phyloP scores from a whole-genome alignment of 2,329 filamentous ascomycete species.

The Fusarium albidum region DNA sequence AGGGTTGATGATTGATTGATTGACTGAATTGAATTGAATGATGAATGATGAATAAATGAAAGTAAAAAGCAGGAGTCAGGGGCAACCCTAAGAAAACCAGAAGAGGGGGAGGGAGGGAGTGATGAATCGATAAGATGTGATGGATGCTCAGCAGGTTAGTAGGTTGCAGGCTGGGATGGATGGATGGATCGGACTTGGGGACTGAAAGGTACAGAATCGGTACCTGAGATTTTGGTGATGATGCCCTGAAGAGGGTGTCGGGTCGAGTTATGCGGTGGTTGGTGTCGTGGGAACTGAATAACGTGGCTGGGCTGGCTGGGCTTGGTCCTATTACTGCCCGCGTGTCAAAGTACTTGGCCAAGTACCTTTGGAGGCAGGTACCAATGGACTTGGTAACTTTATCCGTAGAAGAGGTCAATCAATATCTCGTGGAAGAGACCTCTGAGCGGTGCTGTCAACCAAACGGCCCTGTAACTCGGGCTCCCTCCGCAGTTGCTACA shows the following conservation, averaged over 20 bases:
- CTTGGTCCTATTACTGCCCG: not conserved
- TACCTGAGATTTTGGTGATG: constrained; percentile 24
- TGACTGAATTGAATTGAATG: constrained; percentile 3
- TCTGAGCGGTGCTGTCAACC: not conserved
- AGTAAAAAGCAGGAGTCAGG: constrained; percentile 32
- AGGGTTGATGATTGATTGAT: not conserved
- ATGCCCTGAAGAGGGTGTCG: constrained; percentile 12
- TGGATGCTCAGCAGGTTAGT: constrained; percentile 10
- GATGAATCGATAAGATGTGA: constrained; percentile 10
- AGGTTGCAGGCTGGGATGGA: constrained; percentile 1
- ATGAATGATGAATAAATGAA: not conserved
- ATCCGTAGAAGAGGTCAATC: too few species aligned
- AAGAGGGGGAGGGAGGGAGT: constrained; percentile 5
- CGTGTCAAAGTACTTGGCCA: too few species aligned
- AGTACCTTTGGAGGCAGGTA: too few species aligned
- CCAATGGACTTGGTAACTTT: too few species aligned
- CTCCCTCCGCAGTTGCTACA: constrained; percentile 6
- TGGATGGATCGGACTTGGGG: not conserved
- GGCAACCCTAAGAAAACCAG: constrained; percentile 22
- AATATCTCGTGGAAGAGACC: too few species aligned
- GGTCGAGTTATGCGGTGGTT: too few species aligned
- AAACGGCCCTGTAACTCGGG: not conserved
- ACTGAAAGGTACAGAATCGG: constrained; percentile 10
- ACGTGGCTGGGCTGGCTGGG: constrained; percentile 16
- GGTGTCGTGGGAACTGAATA: constrained; percentile 24